phyloP scores from a whole-genome alignment of 768 basidiomycete genomes.

The Boletus rubropictus region DNA sequence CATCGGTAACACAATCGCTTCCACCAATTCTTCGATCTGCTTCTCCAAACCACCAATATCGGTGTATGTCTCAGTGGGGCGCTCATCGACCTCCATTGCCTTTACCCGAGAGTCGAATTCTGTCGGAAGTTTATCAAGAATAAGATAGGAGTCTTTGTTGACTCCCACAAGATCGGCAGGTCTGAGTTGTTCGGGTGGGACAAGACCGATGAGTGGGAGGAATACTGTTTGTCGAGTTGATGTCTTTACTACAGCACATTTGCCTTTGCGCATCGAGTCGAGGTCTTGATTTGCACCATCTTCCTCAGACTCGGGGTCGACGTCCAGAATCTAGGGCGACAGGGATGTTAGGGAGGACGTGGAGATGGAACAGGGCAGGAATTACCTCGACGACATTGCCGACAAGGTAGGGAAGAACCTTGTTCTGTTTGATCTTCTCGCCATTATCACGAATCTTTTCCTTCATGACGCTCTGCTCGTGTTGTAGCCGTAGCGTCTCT shows the following conservation, averaged over 20 bases:
- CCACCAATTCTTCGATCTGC: slow-evolving; percentile 97
- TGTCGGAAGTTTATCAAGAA: slow-evolving; percentile 90
- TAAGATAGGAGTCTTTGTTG: slow-evolving; percentile 98
- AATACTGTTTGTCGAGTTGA: slow-evolving; percentile 98
- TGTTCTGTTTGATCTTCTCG: slow-evolving; percentile 99
- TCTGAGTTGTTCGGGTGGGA: slow-evolving; percentile 83
- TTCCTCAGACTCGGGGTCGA: slow-evolving; percentile 89
- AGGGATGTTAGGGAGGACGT: slow-evolving; percentile 4
- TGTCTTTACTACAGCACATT: slow-evolving; percentile 98
- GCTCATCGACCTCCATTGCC: slow-evolving; percentile 99
- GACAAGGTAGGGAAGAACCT: slow-evolving; percentile 95
- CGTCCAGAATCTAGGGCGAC: slow-evolving; percentile 71
- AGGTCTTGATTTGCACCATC: slow-evolving; percentile 95
- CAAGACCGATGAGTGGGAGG: slow-evolving; percentile 95
- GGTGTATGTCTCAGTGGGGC: slow-evolving; percentile 95
- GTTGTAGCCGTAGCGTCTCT: slow-evolving; percentile 84
- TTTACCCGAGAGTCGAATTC: slow-evolving; percentile 98
- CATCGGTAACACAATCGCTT: slow-evolving; percentile 98
- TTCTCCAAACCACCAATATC: slow-evolving; percentile 98
- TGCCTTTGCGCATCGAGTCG: slow-evolving; percentile 93
- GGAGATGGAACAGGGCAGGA: background rate
- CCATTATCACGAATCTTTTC: slow-evolving; percentile 98
- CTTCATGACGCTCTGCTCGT: slow-evolving; percentile 94
- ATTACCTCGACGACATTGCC: slow-evolving; percentile 93
- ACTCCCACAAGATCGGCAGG: slow-evolving; percentile 96